Conservation (phyloP, 2,329 filamentous ascomycete genomes). For the Botrytis deweyae region DNA sequence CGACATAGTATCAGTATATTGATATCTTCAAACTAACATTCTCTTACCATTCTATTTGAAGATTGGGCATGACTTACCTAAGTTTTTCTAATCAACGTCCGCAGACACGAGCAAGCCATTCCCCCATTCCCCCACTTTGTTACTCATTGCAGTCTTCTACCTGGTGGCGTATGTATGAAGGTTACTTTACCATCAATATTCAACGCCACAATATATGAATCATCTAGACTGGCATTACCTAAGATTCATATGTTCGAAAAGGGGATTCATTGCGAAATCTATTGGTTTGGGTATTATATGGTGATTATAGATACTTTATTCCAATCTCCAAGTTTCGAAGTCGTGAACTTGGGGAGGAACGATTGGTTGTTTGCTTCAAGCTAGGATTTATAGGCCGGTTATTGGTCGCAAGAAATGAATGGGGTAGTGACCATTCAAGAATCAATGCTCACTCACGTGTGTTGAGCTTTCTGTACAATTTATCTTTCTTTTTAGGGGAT, state of each 20-base stretch:
- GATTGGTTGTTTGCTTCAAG: not conserved
- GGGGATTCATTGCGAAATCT: not conserved
- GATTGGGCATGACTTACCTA: constrained; percentile 1
- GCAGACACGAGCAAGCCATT: constrained; percentile 8
- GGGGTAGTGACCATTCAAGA: not conserved
- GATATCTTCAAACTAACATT: not conserved
- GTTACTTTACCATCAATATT: constrained; percentile 11
- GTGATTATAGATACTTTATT: not conserved
- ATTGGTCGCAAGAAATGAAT: not conserved
- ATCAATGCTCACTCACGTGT: not conserved
- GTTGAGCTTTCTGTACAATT: not conserved
- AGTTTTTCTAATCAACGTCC: not conserved
- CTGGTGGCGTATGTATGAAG: constrained; percentile 7
- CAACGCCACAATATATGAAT: constrained; percentile 11
- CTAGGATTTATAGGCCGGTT: not conserved
- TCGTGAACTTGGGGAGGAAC: not conserved
- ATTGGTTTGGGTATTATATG: not conserved
- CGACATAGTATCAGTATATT: not conserved
- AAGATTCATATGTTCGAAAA: not conserved
- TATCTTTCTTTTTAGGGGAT: too few relatives aligned
- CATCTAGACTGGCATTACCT: not conserved
- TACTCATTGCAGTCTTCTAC: not conserved
- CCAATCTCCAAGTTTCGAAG: not conserved
- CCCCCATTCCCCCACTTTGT: not conserved
- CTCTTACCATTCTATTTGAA: constrained; percentile 3